phyloP scores from a whole-genome alignment of 768 basidiomycete genomes.

The Kwoniella bestiolae region DNA sequence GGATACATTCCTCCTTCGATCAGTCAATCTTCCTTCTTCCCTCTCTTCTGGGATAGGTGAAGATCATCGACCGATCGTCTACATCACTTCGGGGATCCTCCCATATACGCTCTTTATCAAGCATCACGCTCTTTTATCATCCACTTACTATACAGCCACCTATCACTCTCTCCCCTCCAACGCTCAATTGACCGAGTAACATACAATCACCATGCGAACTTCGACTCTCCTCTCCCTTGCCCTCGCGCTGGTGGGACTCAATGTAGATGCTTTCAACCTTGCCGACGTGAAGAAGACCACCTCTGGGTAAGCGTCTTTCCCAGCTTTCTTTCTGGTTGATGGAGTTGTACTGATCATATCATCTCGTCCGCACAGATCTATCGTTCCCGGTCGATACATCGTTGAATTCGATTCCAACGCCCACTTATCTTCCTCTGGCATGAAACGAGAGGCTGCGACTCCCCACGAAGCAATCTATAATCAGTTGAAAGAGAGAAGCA shows the following conservation, averaged over 20 bases:
- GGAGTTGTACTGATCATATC: too few species aligned
- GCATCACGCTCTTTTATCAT: not conserved
- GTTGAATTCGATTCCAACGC: slow-evolving; percentile 63
- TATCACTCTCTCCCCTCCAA: too few species aligned
- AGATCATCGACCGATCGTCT: not conserved
- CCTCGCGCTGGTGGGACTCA: not conserved
- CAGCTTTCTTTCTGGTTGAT: too few species aligned
- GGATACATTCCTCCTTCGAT: too few species aligned
- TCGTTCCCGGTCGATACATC: slow-evolving; percentile 64
- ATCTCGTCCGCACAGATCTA: slow-evolving; percentile 2
- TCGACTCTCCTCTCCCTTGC: slow-evolving; percentile 13
- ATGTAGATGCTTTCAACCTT: slow-evolving; percentile 16
- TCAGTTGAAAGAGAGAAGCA: slow-evolving; percentile 40
- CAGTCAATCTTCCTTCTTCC: too few species aligned
- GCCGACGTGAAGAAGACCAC: slow-evolving; percentile 15
- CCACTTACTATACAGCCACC: not conserved
- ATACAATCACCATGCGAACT: slow-evolving; percentile 11
- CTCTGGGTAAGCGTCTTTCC: slow-evolving; percentile 27
- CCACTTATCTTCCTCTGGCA: slow-evolving; percentile 24
- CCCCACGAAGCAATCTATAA: slow-evolving; percentile 60
- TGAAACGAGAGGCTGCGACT: slow-evolving; percentile 17
- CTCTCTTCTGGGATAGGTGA: not conserved
- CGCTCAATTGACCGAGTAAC: not conserved
- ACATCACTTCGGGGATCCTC: not conserved
- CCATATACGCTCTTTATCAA: not conserved